These are phyloP conservation scores for Vinca minor DNA, from an alignment of 257 asterid species.

Conservation along the genomic window DNA sequence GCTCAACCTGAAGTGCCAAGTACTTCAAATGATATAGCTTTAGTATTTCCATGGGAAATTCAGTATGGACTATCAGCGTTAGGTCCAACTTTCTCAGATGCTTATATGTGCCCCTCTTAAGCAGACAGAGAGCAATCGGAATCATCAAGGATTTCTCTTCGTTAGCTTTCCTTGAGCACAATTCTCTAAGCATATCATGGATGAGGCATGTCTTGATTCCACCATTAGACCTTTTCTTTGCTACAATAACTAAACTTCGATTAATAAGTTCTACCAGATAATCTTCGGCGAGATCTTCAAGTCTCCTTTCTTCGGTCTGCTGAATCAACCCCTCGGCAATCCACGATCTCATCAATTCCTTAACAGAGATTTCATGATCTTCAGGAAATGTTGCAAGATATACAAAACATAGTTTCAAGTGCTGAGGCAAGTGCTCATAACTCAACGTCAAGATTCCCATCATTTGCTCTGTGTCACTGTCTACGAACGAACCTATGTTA, in stretches of 20 bases:
- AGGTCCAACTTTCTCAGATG: too few species aligned
- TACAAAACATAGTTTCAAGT: constrained; percentile 28
- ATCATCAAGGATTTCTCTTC: too few species aligned
- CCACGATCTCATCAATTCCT: constrained; percentile 23
- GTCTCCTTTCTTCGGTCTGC: not conserved
- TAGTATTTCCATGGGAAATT: not conserved
- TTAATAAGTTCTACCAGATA: constrained; percentile 27
- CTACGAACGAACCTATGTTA: not conserved
- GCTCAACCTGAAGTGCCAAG: not conserved
- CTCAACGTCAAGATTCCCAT: constrained; percentile 18
- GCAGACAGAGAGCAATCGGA: too few species aligned
- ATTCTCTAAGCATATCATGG: constrained; percentile 28
- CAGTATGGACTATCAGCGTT: too few species aligned
- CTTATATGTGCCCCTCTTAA: too few species aligned
- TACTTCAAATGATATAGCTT: not conserved
- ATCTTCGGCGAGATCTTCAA: constrained; percentile 26
- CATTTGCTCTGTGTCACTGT: not conserved
- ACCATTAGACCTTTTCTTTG: constrained; percentile 16
- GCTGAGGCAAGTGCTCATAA: constrained; percentile 27
- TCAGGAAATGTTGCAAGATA: constrained; percentile 32
- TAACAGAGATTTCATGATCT: constrained; percentile 27
- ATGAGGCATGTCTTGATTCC: constrained; percentile 24
- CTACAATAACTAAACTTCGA: constrained; percentile 24
- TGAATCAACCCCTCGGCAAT: constrained; percentile 32
- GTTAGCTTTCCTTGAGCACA: constrained; percentile 35